Evolutionary conservation across 352 stramenopile genomes (phyloP).

Genomic region (Thalassiosira hispida): DNA sequence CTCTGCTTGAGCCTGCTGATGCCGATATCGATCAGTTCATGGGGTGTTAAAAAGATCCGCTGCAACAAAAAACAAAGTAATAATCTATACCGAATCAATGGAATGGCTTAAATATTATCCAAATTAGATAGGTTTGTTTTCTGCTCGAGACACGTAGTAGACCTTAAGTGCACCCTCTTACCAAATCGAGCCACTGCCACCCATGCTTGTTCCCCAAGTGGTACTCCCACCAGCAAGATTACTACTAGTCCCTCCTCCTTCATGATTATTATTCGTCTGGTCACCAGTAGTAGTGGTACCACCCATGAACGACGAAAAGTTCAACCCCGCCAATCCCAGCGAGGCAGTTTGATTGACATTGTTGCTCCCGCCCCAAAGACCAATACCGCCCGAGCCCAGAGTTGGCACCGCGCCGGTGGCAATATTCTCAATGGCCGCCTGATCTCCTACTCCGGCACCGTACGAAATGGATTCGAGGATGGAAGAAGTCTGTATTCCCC

Average conservation of each 20-base stretch:
- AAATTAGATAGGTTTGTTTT: no score
- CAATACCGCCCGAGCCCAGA: conserved; percentile 6
- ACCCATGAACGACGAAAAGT: conserved; percentile 52
- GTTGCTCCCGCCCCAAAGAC: conserved; percentile 37
- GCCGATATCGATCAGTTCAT: no score
- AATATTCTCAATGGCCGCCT: background rate
- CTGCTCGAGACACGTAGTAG: no score
- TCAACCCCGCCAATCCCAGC: conserved; percentile 40
- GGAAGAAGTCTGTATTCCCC: conserved; percentile 45
- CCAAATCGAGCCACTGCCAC: conserved; percentile 47
- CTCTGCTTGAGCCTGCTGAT: no score
- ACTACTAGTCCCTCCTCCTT: background rate
- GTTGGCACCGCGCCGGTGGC: background rate
- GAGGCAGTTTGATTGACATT: conserved; percentile 40
- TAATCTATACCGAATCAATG: no score
- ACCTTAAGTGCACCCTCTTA: no score
- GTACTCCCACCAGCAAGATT: background rate
- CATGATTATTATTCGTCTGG: conserved; percentile 6
- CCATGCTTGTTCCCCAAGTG: conserved; percentile 30
- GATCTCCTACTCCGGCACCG: background rate
- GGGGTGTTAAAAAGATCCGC: no score
- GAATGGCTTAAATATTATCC: no score
- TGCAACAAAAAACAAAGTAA: no score
- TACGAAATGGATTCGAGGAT: conserved; percentile 56
- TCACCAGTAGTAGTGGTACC: background rate